A percentile compares a stretch with the other conserved stretches of the same genome.
Evolutionary conservation across 371 early-diverging fungal genomes (phyloP).

Genomic region (Haplosporangium sp.): DNA sequence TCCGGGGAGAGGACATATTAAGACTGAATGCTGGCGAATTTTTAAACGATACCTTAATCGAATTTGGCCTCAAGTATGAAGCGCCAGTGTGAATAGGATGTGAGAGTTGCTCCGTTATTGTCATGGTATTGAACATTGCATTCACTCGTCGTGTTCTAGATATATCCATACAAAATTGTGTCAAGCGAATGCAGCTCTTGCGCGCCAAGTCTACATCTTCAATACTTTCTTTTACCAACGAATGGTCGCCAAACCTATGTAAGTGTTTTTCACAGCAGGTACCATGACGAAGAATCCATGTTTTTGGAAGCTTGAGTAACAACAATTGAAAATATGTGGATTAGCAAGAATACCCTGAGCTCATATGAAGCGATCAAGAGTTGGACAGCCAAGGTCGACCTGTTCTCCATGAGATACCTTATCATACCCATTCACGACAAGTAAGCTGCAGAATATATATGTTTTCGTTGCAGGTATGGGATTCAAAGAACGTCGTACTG

Average conservation of each 20-base stretch:
- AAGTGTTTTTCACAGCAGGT: not conserved
- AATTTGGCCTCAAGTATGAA: slow-evolving; percentile 64
- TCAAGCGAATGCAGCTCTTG: slow-evolving; percentile 18
- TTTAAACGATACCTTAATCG: slow-evolving; percentile 70
- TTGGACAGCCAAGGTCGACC: slow-evolving; percentile 72
- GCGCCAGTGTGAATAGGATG: not conserved
- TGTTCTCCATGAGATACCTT: slow-evolving; percentile 69
- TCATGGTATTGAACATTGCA: not conserved
- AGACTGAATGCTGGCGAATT: slow-evolving; percentile 65
- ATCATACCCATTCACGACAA: slow-evolving; percentile 76
- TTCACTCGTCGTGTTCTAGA: slow-evolving; percentile 3
- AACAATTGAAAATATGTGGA: too few species aligned
- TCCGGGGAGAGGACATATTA: slow-evolving; percentile 58
- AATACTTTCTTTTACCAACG: slow-evolving; percentile 49
- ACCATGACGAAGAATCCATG: too few species aligned
- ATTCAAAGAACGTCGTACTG: not conserved
- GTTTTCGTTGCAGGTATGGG: not conserved
- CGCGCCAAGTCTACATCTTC: slow-evolving; percentile 40
- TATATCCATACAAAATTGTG: slow-evolving; percentile 33
- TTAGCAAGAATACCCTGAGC: slow-evolving; percentile 39
- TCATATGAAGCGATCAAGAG: slow-evolving; percentile 65
- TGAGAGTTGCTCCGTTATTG: not conserved
- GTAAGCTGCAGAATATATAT: slow-evolving; percentile 46
- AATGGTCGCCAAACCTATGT: slow-evolving; percentile 39
- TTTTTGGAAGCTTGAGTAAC: too few species aligned